Percentiles rank a stretch among this genome's conserved stretches.
phyloP scores from a whole-genome alignment of 805 yeast genomes.

The Spathaspora sp. region DNA sequence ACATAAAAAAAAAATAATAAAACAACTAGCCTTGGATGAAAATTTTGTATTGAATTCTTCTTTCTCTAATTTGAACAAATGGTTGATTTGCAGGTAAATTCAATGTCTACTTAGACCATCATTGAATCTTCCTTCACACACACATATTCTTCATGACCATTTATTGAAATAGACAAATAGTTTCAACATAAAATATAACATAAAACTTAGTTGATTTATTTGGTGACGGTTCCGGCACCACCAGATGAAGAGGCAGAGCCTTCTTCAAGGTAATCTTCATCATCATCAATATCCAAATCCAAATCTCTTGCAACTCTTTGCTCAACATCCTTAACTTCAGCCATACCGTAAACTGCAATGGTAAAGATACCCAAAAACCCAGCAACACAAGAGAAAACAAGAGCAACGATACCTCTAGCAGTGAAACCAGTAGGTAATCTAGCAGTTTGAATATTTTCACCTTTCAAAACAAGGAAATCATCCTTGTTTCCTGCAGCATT shows the following conservation, averaged over 20 bases:
- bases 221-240: not conserved
- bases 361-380: conserved; percentile 78
- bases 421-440: conserved; percentile 89
- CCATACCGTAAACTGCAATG: conserved; percentile 79
- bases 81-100: conserved; percentile 2
- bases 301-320: conserved; percentile 55
- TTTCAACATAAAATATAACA: not conserved
- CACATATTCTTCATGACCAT: conserved; percentile 16
- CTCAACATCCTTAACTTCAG: conserved; percentile 73
- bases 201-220: not conserved
- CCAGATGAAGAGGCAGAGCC: conserved; percentile 7
- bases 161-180: not conserved
- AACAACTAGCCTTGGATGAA: not conserved
- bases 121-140: conserved; percentile 13
- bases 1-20: not conserved
- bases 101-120: not conserved
- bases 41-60: not conserved
- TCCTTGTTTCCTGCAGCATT: conserved; percentile 88
- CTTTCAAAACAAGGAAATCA: conserved; percentile 62
- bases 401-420: conserved; percentile 89
- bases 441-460: conserved; percentile 67
- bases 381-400: conserved; percentile 83
- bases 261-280: conserved; percentile 17
- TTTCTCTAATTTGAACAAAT: not conserved
- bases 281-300: conserved; percentile 41